These are phyloP conservation scores for Hypoxylon sp. DNA, from an alignment of 2,329 filamentous ascomycete genomes.

Conservation along the genomic window DNA sequence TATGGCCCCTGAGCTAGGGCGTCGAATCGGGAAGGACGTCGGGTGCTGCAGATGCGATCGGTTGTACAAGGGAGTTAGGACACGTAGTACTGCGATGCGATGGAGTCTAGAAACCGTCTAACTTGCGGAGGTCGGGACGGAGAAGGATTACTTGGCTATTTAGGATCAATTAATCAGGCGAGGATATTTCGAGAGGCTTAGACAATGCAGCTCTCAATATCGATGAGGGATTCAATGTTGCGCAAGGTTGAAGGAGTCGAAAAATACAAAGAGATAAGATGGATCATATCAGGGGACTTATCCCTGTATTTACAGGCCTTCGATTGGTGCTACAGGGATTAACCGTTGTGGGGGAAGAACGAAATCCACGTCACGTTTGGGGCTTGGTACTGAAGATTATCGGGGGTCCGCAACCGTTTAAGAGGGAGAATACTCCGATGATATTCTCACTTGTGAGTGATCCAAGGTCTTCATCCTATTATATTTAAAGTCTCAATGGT, in stretches of 20 bases:
- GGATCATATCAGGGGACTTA: slow-evolving; percentile 1
- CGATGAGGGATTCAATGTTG: slow-evolving; percentile 8
- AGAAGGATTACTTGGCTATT: neutral
- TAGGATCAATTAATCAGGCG: neutral
- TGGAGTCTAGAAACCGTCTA: neutral
- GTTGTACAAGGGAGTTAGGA: slow-evolving; percentile 1
- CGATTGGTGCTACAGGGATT: slow-evolving; percentile 27
- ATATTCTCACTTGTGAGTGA: neutral
- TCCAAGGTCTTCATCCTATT: neutral
- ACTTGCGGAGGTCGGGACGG: neutral
- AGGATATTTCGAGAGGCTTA: neutral
- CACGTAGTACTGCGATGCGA: slow-evolving; percentile 2
- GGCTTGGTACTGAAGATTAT: slow-evolving; percentile 23
- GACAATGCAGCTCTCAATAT: slow-evolving; percentile 1
- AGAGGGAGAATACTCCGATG: neutral
- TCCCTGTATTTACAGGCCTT: slow-evolving; percentile 18
- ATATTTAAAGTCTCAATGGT: neutral
- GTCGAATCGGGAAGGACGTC: slow-evolving; percentile 12
- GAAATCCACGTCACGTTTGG: slow-evolving; percentile 31
- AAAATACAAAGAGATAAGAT: slow-evolving; percentile 2
- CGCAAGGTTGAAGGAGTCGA: slow-evolving; percentile 8
- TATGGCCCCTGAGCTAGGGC: slow-evolving; percentile 4
- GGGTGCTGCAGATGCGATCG: slow-evolving; percentile 3
- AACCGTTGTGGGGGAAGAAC: slow-evolving; percentile 29
- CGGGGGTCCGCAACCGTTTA: slow-evolving; percentile 1